A percentile compares a stretch with the other conserved stretches of the same genome.
Evolutionary conservation across 202 grass and related monocot genomes (phyloP).

Genomic region (Digitaria exilis): DNA sequence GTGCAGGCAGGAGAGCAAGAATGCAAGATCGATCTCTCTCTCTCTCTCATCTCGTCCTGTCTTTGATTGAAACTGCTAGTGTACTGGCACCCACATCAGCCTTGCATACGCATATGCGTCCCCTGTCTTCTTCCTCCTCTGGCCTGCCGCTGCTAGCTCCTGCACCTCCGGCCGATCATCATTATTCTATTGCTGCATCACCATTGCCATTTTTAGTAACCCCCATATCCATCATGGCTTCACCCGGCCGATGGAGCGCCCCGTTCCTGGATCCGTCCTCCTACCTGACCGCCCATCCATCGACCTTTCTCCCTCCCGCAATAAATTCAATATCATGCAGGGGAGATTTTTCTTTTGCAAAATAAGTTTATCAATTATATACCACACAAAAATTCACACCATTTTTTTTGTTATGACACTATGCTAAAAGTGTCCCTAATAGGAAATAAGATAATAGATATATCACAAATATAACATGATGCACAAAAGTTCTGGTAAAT

Average conservation of each 20-base stretch:
- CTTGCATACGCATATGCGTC: conserved; percentile 40
- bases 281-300: conserved; percentile 30
- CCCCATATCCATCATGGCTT: conserved; percentile 33
- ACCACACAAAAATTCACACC: too few relatives aligned
- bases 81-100: conserved; percentile 33
- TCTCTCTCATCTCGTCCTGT: not conserved
- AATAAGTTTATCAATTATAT: too few relatives aligned
- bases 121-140: not conserved
- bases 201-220: conserved; percentile 52
- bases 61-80: conserved; percentile 18
- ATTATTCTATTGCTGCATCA: conserved; percentile 43
- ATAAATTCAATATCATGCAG: not conserved
- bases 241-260: conserved; percentile 23
- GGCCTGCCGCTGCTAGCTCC: not conserved
- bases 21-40: not conserved
- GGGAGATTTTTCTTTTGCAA: too few relatives aligned
- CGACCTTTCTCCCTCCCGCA: not conserved
- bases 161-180: not conserved
- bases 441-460: too few relatives aligned
- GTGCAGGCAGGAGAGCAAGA: not conserved
- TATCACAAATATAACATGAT: too few relatives aligned
- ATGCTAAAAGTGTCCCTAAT: too few relatives aligned
- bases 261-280: conserved; percentile 1
- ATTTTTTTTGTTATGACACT: too few relatives aligned
- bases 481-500: too few relatives aligned